phyloP scores from a whole-genome alignment of 73 alveolate species.

The Tetrahymena malaccensis region DNA sequence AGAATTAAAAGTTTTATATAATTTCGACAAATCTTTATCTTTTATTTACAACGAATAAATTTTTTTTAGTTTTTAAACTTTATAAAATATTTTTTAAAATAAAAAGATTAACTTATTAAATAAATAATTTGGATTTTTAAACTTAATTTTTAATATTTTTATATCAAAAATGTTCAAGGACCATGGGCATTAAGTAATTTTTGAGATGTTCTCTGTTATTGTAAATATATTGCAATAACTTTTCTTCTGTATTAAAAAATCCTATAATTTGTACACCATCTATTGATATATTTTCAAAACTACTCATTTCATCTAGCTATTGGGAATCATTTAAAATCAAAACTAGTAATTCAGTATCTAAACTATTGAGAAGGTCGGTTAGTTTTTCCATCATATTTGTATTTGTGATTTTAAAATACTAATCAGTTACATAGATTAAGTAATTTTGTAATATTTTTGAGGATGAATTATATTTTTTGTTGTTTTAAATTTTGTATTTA shows the following conservation, averaged over 20 bases:
- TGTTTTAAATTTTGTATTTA: not conserved
- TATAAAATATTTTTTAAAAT: too few species aligned
- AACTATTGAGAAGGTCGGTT: not conserved
- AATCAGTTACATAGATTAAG: not conserved
- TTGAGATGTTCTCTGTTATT: not conserved
- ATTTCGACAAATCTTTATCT: too few species aligned
- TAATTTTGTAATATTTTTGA: not conserved
- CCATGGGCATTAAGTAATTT: not conserved
- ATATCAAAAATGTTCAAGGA: not conserved
- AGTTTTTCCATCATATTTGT: not conserved
- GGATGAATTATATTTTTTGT: not conserved
- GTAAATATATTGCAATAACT: not conserved
- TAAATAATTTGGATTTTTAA: too few species aligned
- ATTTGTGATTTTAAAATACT: not conserved
- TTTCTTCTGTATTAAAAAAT: not conserved
- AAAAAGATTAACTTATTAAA: too few species aligned
- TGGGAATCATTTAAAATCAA: not conserved
- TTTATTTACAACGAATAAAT: too few species aligned
- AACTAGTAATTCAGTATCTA: not conserved
- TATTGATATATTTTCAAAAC: not conserved
- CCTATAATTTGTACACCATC: not conserved
- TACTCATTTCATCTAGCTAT: not conserved
- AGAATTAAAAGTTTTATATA: too few species aligned
- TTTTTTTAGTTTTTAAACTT: too few species aligned
- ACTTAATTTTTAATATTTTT: not conserved